Base-by-base conservation (phyloP, 805 yeast species). In the Nakazawaea wyomingensis region DNA sequence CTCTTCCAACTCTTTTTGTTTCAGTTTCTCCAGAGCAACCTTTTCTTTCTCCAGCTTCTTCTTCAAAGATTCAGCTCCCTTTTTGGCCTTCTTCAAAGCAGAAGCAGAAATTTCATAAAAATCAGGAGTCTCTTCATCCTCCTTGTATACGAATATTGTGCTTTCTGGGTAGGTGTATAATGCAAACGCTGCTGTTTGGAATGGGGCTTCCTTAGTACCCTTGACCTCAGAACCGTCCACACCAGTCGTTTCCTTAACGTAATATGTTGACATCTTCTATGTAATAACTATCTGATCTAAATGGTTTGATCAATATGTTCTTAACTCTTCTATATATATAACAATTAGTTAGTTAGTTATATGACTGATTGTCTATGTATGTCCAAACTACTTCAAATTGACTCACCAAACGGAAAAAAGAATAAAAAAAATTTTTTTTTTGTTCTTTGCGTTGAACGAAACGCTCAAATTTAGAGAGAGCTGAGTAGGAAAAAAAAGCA, bases 71-170 rank as follows among this genome's bases (percentile, higher is more conserved):
- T 90, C 97, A 45, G 85, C 93, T 47, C 96, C 97, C 64, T 93
- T 93, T 65, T 86, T 87, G 54, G 98, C 97, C 47, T 91, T 93
- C 70, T 93, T 93, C 60, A 91, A 68, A 5, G 96, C 97, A 41
- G 95, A 81, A 4, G 96, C 88, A 14, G 89, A 72, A 59, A 95
- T 90, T 55, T 84, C 91, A 52, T 69, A 76, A 60, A 76, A 91
- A 24, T 65, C 80, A 32, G 73, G 77, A 50, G 16, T n/a, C 39
- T 75, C 84, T 48, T 77, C 87, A 31, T 67, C 68, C 52, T 19
- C 26, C 55, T 81, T 82, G 65, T 71, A 79, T 31, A 83, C 76
- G 34, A 74, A 67, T 30, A 85, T 59, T 55, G 77, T 78, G 10
- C 32, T 36, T 14, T 72, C 74, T 26, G 81, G 75, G 38, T 60